Conservation (phyloP, 164 flowering plant species). For the Stephania japonica region DNA sequence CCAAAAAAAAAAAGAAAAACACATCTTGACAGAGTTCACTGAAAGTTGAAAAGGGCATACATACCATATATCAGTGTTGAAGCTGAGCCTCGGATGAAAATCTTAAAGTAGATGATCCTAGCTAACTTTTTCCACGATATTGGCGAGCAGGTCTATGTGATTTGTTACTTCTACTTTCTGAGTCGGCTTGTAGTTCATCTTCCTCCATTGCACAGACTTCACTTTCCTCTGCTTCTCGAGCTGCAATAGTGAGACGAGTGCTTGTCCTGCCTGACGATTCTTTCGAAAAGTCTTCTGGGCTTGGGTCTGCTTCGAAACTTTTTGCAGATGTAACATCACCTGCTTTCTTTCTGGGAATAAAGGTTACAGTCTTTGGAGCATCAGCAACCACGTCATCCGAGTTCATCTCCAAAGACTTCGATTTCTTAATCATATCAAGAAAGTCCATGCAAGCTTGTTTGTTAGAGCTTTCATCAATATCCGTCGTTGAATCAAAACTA, state of each 20-base stretch:
- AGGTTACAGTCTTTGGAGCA: conserved; percentile 48
- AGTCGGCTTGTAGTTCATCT: conserved; percentile 36
- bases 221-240: conserved; percentile 28
- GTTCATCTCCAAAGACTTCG: conserved; percentile 19
- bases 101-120: not conserved
- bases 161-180: conserved; percentile 13
- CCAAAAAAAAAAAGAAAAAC: too few relatives aligned
- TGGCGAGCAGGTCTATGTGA: conserved; percentile 41
- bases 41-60: not conserved
- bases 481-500: conserved; percentile 50
- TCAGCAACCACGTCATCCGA: conserved; percentile 25
- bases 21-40: not conserved
- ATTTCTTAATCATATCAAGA: conserved; percentile 29
- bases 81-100: not conserved
- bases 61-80: not conserved
- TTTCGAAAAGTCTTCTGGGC: conserved; percentile 20
- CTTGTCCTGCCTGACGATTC: conserved; percentile 19
- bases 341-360: conserved; percentile 53
- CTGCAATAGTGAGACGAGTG: conserved; percentile 39
- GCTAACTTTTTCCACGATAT: conserved; percentile 30
- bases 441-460: conserved; percentile 55
- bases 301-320: conserved; percentile 17
- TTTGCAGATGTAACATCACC: conserved; percentile 17
- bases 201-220: conserved; percentile 83
- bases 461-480: conserved; percentile 60